Conservation (phyloP, 2,329 filamentous ascomycete genomes). For the Clonostachys byssicola region DNA sequence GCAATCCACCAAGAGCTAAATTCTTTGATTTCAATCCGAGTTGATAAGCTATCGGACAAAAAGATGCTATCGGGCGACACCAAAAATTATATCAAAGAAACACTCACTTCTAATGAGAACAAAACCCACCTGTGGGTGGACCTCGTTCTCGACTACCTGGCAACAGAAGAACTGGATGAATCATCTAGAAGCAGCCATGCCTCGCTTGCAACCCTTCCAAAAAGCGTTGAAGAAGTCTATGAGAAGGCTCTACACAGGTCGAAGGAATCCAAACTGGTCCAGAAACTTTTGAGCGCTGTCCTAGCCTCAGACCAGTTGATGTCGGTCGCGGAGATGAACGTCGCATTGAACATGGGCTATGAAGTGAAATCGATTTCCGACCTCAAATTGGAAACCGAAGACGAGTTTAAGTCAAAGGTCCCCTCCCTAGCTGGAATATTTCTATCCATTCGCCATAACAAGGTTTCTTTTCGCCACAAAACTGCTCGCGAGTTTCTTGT, state of each 20-base stretch:
- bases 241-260: constrained; percentile 13
- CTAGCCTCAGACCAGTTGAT: constrained; percentile 15
- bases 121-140: constrained; percentile 32
- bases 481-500: constrained; percentile 23
- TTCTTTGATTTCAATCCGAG: constrained; percentile 18
- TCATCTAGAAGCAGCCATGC: constrained; percentile 8
- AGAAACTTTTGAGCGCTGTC: constrained; percentile 13
- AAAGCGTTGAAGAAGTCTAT: constrained; percentile 19
- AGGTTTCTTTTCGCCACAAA: constrained; percentile 21
- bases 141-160: constrained; percentile 23
- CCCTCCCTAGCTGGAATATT: constrained; percentile 18
- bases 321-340: constrained; percentile 18
- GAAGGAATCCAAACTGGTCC: background rate
- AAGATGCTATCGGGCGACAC: constrained; percentile 4
- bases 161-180: constrained; percentile 12
- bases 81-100: constrained; percentile 7
- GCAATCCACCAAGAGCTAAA: constrained; percentile 26
- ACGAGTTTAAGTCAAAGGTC: constrained; percentile 4
- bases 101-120: constrained; percentile 10
- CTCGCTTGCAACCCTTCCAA: constrained; percentile 13
- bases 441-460: constrained; percentile 15
- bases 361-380: constrained; percentile 5
- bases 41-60: constrained; percentile 9
- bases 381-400: constrained; percentile 11
- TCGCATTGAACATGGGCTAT: constrained; percentile 12